phyloP scores from a whole-genome alignment of 495 filamentous ascomycete species.

The Cercophora sp. region DNA sequence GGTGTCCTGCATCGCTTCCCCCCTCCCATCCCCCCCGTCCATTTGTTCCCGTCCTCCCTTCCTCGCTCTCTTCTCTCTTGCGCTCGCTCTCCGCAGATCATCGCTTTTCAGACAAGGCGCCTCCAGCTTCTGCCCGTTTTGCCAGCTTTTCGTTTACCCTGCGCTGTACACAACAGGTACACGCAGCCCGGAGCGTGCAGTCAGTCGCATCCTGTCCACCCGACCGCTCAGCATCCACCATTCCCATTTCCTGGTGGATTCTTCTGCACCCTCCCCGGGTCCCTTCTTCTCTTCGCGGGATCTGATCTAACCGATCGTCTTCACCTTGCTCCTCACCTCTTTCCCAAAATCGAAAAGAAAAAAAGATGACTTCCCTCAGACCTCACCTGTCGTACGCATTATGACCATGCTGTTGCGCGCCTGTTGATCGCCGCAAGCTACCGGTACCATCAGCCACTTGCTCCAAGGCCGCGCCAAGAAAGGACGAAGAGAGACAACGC shows the following conservation, averaged over 20 bases:
- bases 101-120: conserved; percentile 15
- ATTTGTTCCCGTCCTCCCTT: background rate
- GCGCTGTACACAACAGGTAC: background rate
- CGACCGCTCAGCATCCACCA: no score
- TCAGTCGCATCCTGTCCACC: no score
- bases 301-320: background rate
- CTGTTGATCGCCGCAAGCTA: conserved; percentile 22
- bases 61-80: background rate
- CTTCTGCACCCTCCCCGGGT: no score
- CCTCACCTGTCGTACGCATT: conserved; percentile 17
- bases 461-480: conserved; percentile 12
- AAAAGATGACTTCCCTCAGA: conserved; percentile 25
- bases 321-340: conserved; percentile 12
- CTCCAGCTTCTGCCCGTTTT: conserved; percentile 11
- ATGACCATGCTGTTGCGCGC: conserved; percentile 25
- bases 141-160: conserved; percentile 8
- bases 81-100: conserved; percentile 11
- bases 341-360: conserved; percentile 12
- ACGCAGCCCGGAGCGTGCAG: background rate
- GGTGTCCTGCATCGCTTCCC: background rate
- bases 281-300: no score
- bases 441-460: no score
- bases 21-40: conserved; percentile 3
- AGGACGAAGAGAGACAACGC: conserved; percentile 1
- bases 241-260: background rate